These are phyloP conservation scores for Tricholoma sp. DNA, from an alignment of 768 basidiomycete genomes.

Conservation along the genomic window DNA sequence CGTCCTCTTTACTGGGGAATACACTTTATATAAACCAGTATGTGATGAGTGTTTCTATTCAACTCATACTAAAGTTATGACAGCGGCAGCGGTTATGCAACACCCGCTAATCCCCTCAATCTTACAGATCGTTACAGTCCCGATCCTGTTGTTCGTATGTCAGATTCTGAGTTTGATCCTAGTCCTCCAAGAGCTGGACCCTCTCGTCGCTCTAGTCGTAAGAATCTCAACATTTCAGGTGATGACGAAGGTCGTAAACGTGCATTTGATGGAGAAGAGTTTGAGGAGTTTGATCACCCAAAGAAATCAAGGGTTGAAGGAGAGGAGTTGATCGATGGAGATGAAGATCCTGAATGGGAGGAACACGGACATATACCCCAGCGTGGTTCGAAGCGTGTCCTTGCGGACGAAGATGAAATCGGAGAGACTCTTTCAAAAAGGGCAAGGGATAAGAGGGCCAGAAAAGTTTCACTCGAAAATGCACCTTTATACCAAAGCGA, in stretches of 20 bases:
- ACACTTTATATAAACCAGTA: constrained; percentile 9
- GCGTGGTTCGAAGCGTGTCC: constrained; percentile 48
- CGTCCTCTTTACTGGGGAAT: constrained; percentile 8
- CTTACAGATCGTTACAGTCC: constrained; percentile 36
- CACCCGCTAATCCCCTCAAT: constrained; percentile 19
- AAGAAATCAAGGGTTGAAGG: constrained; percentile 54
- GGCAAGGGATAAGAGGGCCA: constrained; percentile 47
- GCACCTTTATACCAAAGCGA: constrained; percentile 28
- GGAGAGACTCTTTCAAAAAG: constrained; percentile 31
- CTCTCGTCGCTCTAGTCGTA: constrained; percentile 27
- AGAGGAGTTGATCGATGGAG: constrained; percentile 42
- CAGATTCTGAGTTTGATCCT: constrained; percentile 11
- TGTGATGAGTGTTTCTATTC: not conserved
- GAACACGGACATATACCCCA: constrained; percentile 18
- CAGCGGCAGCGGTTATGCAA: not conserved
- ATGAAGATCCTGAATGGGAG: constrained; percentile 42
- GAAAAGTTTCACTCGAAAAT: constrained; percentile 47
- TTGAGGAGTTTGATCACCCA: constrained; percentile 36
- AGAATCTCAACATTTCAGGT: constrained; percentile 21
- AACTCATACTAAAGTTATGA: not conserved
- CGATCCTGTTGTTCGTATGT: constrained; percentile 17
- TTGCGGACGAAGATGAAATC: constrained; percentile 42
- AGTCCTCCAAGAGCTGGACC: constrained; percentile 16
- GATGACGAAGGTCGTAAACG: constrained; percentile 35
- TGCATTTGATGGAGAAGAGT: constrained; percentile 34